Percentiles rank a stretch among this genome's conserved stretches.
phyloP scores from a whole-genome alignment of 495 filamentous ascomycete species.

The Lepraria neglecta region DNA sequence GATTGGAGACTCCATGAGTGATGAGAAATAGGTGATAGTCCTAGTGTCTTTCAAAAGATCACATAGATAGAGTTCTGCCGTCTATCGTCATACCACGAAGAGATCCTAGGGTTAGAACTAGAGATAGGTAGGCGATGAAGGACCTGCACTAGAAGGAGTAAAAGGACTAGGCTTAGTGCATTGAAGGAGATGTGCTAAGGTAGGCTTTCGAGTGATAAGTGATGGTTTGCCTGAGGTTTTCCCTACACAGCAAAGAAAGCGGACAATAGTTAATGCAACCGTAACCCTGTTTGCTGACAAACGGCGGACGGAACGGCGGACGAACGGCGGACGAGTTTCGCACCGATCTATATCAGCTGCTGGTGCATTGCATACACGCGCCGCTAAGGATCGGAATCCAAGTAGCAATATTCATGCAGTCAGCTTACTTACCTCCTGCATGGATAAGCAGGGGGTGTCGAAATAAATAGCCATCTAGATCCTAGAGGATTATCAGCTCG shows the following conservation, averaged over 20 bases:
- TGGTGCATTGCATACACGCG: background rate
- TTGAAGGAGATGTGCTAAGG: background rate
- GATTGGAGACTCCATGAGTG: conserved; percentile 8
- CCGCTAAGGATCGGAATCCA: no score
- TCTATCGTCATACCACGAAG: background rate
- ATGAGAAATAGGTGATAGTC: conserved; percentile 6
- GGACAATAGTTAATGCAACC: background rate
- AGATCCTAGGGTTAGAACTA: background rate
- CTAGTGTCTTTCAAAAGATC: conserved; percentile 3
- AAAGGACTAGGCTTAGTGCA: background rate
- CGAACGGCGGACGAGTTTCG: background rate
- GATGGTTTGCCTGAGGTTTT: conserved; percentile 2
- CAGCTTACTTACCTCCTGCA: background rate
- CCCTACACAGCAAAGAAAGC: background rate
- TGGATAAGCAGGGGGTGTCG: background rate
- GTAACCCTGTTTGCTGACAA: background rate
- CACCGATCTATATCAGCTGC: background rate
- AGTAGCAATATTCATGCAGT: background rate
- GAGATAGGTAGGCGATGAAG: conserved; percentile 3
- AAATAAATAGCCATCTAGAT: background rate
- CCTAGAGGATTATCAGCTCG: background rate
- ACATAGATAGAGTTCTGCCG: conserved; percentile 1
- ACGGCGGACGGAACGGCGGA: background rate
- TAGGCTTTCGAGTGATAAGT: no score
- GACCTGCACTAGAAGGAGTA: background rate